Base-by-base conservation (phyloP, 2,329 filamentous ascomycete species). In the Fusarium gaditjirri region DNA sequence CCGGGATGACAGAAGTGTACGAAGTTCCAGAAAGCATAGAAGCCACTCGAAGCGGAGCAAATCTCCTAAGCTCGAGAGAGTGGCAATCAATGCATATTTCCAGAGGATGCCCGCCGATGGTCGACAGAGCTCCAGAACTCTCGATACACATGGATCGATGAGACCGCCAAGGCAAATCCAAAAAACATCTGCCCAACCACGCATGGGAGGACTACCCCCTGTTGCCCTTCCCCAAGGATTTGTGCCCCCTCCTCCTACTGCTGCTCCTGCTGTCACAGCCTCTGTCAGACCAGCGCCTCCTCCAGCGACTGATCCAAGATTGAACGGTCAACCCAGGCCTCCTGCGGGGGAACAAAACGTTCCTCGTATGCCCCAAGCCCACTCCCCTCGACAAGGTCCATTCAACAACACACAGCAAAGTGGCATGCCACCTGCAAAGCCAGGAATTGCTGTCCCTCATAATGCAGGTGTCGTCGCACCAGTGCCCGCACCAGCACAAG, bases 31-130 rank as follows among this genome's bases (percentile, higher is more conserved):
- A 58, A 77, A 68, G 43, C 52, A 73, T 23, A 44, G 41, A 19
- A 55, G 61, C 6, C 56, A 61, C 35, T 69, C 57, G 23, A 73
- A 49, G 35, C 54, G 56, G 29, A 72, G 50, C 46, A 81, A 78
- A 71, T 70, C 76, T 8, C 78, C 61, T 52, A 76, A 72, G n/a
- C 76, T 75, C 19, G 82, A 86, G 70, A 80, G 81, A 14, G 70
- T 81, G 13, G 82, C 82, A 14, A 76, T 88, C 44, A 85, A 81
- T 3, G 83, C 81, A 16, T 87, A 86, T 74, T 87, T 85, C 72
- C 84, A 82, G 70, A 79, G 82, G 13, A 77, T 77, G 6, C 85
- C 84, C 3, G 78, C 76, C 27, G 67, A 70, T 2, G 77, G 77
- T 2, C 79, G 79, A 11, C 75, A 82, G 60, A 74, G 76, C 43